phyloP scores from a whole-genome alignment of 106 monocot genomes.

The Alisma plantagoaquatica region DNA sequence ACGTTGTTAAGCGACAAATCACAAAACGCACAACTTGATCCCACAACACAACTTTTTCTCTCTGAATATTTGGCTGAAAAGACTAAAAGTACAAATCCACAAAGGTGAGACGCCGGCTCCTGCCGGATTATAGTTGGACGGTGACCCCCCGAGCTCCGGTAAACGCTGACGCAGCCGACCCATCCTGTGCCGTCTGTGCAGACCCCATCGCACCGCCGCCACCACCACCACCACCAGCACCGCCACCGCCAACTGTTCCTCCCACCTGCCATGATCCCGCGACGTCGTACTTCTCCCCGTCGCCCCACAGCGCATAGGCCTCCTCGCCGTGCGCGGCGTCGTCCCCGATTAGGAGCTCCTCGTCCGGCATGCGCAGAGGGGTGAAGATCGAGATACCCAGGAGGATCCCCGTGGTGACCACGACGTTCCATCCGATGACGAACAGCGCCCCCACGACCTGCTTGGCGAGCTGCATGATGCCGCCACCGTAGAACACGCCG shows the following conservation, averaged over 20 bases:
- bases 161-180: not conserved
- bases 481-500: constrained; percentile 7
- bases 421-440: constrained; percentile 18
- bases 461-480: constrained; percentile 15
- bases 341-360: constrained; percentile 23
- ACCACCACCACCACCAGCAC: too few relatives aligned
- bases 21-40: too few relatives aligned
- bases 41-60: too few relatives aligned
- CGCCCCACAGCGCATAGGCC: constrained; percentile 24
- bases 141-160: not conserved
- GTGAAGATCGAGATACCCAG: constrained; percentile 4
- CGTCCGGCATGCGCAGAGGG: constrained; percentile 20
- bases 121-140: not conserved
- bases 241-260: too few relatives aligned
- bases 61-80: too few relatives aligned
- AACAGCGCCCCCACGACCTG: constrained; percentile 20
- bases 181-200: not conserved
- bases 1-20: too few relatives aligned
- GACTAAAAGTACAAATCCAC: too few relatives aligned
- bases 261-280: too few relatives aligned
- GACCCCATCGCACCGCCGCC: too few relatives aligned
- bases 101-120: too few relatives aligned
- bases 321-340: constrained; percentile 28
- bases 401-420: constrained; percentile 9
- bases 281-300: constrained; percentile 14